Conservation (phyloP, 2,329 filamentous ascomycete species). For the Aspergillus fumigatus region DNA sequence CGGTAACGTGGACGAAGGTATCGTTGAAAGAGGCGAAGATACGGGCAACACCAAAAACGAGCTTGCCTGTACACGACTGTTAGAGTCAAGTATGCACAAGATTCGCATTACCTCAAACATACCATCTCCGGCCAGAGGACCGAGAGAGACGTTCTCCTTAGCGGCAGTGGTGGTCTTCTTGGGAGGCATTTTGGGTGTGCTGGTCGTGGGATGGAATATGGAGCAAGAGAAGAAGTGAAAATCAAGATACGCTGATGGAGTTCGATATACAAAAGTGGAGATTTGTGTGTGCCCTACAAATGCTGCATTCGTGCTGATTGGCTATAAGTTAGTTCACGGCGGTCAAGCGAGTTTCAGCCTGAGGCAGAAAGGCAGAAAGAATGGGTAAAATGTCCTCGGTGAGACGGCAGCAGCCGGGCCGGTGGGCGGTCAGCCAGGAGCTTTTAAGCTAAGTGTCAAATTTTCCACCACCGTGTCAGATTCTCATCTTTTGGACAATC, state of each 20-base stretch:
- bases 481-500: background rate
- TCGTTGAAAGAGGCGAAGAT: constrained; percentile 97
- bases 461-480: background rate
- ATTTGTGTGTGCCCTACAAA: constrained; percentile 38
- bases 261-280: constrained; percentile 22
- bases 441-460: constrained; percentile 25
- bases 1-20: constrained; percentile 97
- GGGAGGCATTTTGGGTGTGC: constrained; percentile 73
- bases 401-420: constrained; percentile 24
- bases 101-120: constrained; percentile 32
- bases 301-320: constrained; percentile 24
- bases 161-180: constrained; percentile 74
- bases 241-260: constrained; percentile 12
- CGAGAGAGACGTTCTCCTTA: constrained; percentile 97
- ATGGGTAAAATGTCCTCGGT: background rate
- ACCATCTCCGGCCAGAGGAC: constrained; percentile 96
- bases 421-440: constrained; percentile 21
- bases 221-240: constrained; percentile 27
- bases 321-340: constrained; percentile 5
- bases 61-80: constrained; percentile 62
- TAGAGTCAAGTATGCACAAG: background rate
- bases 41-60: constrained; percentile 96
- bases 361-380: constrained; percentile 3
- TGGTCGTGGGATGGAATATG: constrained; percentile 42
- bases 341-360: constrained; percentile 28